Base-by-base conservation (phyloP, 306 rosid genomes). In the Hippophae gyantsensis region DNA sequence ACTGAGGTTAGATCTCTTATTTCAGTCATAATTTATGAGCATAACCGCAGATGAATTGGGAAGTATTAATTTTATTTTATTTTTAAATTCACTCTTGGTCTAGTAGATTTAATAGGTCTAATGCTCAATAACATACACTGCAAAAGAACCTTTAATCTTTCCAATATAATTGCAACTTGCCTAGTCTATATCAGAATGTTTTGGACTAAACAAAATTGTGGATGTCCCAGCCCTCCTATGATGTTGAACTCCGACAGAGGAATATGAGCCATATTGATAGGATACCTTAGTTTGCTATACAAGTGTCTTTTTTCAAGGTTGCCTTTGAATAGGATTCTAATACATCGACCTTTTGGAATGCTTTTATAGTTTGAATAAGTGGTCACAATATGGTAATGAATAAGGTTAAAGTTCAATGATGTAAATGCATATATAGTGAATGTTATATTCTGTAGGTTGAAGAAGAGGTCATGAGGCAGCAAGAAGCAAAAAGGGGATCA, bases 401-500 rank as follows among this genome's bases (percentile, higher is more conserved):
- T 74, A 63, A 64, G 67, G 64, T 60, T 18, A 18, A 18, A 18
- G 52, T 56, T 62, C 57, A 72, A 57, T 54, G 64, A 65, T 12
- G 52, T 43, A 63, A 18, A 74, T 44, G 68, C 72, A 56, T 66
- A 52, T 60, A 71, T 68, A 38, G 58, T 68, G 43, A 65, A 61
- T 54, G 40, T 57, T 63, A 43, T 69, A 73, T 52, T 58, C 76
- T 68, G 60, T 77, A 90, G 96, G 96, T 90, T 65, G 98, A 90
- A 81, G 89, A 76, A 64, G 96, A 85, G 76, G 72, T 85, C 32
- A 77, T 79, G 63, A 81, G 54, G 69, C 92, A 81, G 68, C 89
- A 83, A 73, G 95, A 85, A 64, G 82, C 79, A 47, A 87, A 81
- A 74, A 79, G 89, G 72, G 98, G 96, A 53, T 57, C 76, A 47